Base-by-base conservation (phyloP, 768 basidiomycete genomes). In the Rhodotorula toruloides region DNA sequence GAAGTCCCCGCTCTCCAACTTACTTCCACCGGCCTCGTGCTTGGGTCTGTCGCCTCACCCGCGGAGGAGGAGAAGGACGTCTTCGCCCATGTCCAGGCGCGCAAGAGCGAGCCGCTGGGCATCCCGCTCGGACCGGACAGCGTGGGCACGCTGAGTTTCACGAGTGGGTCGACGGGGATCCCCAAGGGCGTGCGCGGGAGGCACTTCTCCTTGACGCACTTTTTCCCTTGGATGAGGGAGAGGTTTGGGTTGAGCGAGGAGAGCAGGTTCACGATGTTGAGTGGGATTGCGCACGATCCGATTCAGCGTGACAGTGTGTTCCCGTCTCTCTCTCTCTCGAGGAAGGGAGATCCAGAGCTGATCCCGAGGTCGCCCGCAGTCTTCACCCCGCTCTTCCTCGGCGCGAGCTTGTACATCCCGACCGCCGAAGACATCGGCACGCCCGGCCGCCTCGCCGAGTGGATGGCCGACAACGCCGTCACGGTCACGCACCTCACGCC, bases 181-280 rank as follows among this genome's bases (percentile, higher is more conserved):
- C 96, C 96, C 0, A 98, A 99, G 80, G 94, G 94, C n/a, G 94
- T 99, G 27, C 84, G 84, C 67, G 96, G 96, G 0, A 81, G 96
- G 50, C 96, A 99, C 77, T 98, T 89, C 78, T 91, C 89, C 71
- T 79, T 99, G 71, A 99, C 96, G 0, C 96, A 98, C 77, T 99
- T 98, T 83, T 98, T 98, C 84, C 93, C 93, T 4, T 99, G 96
- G 96, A 98, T 99, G 96, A 87, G 88, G 29, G 80, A 90, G 76
- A 79, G 86, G 37, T 99, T 98, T 76, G 86, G 83, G 3, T 79
- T 99, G 54, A 80, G 81, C 43, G 81, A 85, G 63, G 78, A 81
- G 37, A 90, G 89, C 68, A 90, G 85, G 77, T 99, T 96, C 75
- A 98, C 96, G 0, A 98, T 99, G 96, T 83, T 99, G 37, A 93